Base-by-base conservation (phyloP, 225 moss, liverwort and hornwort species). In the Pleurozium schreberi region DNA sequence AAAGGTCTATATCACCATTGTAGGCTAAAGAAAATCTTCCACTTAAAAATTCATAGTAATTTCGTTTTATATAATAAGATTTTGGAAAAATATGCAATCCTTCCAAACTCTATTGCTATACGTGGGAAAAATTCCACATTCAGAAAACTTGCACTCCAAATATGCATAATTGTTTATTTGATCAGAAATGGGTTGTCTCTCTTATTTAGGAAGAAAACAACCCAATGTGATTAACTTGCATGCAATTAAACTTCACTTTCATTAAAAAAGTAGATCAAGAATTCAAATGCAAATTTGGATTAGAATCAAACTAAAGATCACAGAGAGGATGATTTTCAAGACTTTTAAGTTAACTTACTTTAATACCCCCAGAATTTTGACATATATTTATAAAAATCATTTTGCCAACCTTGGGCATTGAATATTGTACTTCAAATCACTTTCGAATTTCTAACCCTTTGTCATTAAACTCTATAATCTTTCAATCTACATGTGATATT, bases 401-500 rank as follows among this genome's bases (percentile, higher is more conserved):
- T 74, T 74, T 18, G 16, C 3, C 0, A 0, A 30, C 6, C 9
- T 0, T 30, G 1, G 47, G 2, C 6, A 27, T 6, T 0, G 6
- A 18, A 4, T 30, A 74, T 28, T 31, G 14, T 18, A 18, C 2
- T 28, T 73, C 73, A 73, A 73, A 45, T 28, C 18, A 17, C 45
- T 45, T 71, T 30, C 1, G 30, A 74, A 74, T 11, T 75, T 49
- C 7, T 18, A 30, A 11, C 0, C 7, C 0, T 49, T 75, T 19
- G 11, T 34, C 34, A 47, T 50, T 50, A 47, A 73, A 45, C 2
- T 28, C 10, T 73, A 30, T 4, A 74, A 47, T 11, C 11, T 19
- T 47, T 47, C 18, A 47, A 47, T 18, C 6, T 1, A 18, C 18
- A 11, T 43, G 10, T 71, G 6, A 27, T 27, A 27, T 27, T 43